Conservation (phyloP, 306 rosid genomes). For the Gillenia trifoliata region DNA sequence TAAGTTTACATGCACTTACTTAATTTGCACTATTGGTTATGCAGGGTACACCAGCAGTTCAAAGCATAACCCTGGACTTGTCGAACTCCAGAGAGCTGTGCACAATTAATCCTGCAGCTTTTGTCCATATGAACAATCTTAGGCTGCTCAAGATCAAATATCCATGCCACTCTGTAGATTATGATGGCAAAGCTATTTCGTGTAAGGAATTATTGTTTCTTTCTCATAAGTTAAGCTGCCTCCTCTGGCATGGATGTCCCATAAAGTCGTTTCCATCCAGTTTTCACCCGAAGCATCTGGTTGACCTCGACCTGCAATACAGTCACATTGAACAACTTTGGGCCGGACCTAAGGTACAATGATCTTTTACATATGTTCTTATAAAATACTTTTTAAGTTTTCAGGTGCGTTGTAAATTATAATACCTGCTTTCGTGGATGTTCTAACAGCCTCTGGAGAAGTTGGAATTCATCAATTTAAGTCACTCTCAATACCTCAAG, state of each 20-base stretch:
- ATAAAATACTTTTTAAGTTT: neutral
- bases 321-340: neutral
- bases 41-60: neutral
- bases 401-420: neutral
- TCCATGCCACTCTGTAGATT: neutral
- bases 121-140: constrained; percentile 17
- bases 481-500: neutral
- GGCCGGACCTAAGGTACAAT: neutral
- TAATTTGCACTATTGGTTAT: too few relatives aligned
- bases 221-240: constrained; percentile 16
- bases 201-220: neutral
- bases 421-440: neutral
- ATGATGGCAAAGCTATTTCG: neutral
- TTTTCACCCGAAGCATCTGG: constrained; percentile 2
- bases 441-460: constrained; percentile 1
- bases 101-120: constrained; percentile 24
- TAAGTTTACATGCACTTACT: too few relatives aligned
- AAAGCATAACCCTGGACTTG: constrained; percentile 10
- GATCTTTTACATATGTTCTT: neutral
- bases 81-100: too few relatives aligned
- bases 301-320: constrained; percentile 9
- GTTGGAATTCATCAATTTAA: neutral
- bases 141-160: constrained; percentile 11
- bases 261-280: neutral
- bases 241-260: constrained; percentile 23